phyloP scores from a whole-genome alignment of 2,329 filamentous ascomycete species.

The Neospermospora avenae region DNA sequence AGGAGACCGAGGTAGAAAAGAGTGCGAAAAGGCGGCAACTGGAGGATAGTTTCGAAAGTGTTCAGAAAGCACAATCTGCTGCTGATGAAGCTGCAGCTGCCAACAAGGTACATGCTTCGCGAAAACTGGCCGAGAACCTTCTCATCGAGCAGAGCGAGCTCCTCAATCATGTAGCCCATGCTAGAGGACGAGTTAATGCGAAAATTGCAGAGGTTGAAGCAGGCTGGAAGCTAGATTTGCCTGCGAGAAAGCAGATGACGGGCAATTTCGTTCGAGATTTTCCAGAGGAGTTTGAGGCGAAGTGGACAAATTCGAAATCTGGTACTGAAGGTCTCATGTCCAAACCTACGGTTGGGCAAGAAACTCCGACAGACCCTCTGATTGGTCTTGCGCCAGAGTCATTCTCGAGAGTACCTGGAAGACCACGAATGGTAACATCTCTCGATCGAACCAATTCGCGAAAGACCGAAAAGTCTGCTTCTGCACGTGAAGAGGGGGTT shows the following conservation, averaged over 20 bases:
- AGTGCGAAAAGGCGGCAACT: conserved; percentile 26
- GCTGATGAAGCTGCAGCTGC: conserved; percentile 12
- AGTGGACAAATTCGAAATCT: conserved; percentile 38
- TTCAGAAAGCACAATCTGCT: conserved; percentile 1
- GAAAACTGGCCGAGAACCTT: conserved; percentile 25
- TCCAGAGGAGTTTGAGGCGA: conserved; percentile 47
- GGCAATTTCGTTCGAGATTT: conserved; percentile 51
- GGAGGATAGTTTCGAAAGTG: conserved; percentile 27
- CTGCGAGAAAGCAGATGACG: conserved; percentile 35
- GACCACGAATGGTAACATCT: conserved; percentile 30
- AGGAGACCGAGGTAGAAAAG: conserved; percentile 27
- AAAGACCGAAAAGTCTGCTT: background rate
- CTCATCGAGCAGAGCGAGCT: conserved; percentile 24
- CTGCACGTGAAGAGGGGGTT: background rate
- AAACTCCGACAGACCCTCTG: conserved; percentile 20
- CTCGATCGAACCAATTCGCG: conserved; percentile 26
- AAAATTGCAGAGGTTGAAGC: conserved; percentile 20
- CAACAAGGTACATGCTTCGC: conserved; percentile 16
- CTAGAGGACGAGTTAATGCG: conserved; percentile 16
- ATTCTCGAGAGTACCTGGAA: conserved; percentile 27
- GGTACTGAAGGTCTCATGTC: conserved; percentile 19
- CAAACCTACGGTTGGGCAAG: conserved; percentile 16
- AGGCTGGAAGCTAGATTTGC: background rate
- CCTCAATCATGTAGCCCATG: conserved; percentile 23
- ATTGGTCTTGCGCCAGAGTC: conserved; percentile 22